Evolutionary conservation across 768 basidiomycete species (phyloP).

Genomic region (Lactarius vividus): DNA sequence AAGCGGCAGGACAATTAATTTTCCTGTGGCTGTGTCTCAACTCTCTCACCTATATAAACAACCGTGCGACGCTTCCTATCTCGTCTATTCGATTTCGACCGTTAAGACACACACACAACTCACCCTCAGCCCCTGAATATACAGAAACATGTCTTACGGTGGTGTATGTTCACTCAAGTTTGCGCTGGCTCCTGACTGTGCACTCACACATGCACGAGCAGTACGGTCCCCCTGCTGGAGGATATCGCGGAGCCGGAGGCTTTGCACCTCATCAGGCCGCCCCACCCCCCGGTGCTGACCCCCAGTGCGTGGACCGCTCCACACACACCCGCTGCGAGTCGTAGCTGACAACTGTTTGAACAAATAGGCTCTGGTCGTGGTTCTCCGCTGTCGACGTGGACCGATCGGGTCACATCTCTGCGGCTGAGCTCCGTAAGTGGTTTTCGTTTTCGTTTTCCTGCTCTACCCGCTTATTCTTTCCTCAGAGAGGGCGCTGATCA

Average conservation of each 20-base stretch:
- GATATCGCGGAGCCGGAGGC: slow-evolving; percentile 35
- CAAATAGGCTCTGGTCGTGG: slow-evolving; percentile 65
- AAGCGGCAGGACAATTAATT: not conserved
- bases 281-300: slow-evolving; percentile 68
- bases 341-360: not conserved
- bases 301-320: slow-evolving; percentile 51
- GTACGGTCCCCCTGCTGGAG: slow-evolving; percentile 1
- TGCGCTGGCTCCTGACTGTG: no score
- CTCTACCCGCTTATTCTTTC: slow-evolving; percentile 29
- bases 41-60: not conserved
- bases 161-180: slow-evolving; percentile 3
- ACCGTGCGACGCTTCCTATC: not conserved
- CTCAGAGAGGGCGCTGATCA: slow-evolving; percentile 47
- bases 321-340: no score
- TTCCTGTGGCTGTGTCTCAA: not conserved
- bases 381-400: slow-evolving; percentile 69
- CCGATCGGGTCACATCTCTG: slow-evolving; percentile 63
- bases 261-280: slow-evolving; percentile 40
- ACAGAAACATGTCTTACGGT: slow-evolving; percentile 23
- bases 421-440: slow-evolving; percentile 62
- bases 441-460: not conserved
- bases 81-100: not conserved
- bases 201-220: not conserved
- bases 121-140: not conserved
- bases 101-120: not conserved